Evolutionary conservation across 352 stramenopile species (phyloP), one percentile per base, ranked within the genome.

Genomic region (Pythium graminicola): DNA sequence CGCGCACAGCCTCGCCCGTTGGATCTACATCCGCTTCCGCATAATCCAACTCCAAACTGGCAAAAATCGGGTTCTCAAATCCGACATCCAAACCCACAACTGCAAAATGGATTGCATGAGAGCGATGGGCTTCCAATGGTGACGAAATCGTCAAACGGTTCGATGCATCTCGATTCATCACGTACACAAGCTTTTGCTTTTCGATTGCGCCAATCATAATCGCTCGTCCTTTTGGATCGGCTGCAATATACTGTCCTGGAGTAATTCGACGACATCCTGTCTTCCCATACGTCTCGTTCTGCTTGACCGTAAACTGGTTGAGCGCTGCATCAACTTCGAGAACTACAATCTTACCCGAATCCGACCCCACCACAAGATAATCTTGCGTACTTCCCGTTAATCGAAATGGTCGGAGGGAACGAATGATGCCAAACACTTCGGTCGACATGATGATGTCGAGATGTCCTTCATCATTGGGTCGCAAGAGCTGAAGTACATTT

Each of bases 161-260:
- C 2, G 81, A 84, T 6, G 88, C 84, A 65, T 99, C 95, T 26
- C 96, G 81, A 69, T 99, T 99, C 73, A 99, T 90, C 20, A 99
- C 95, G 71, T 99, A 99, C 20, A 99, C 97, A 11, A 99, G 80
- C 64, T 99, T 99, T 64, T 99, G 95, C 72, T 99, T 99, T 79
- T 99, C 97, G 20, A 99, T 69, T 17, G 81, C 86, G 50, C 81
- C 84, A 35, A 99, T 83, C 79, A 99, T 97, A 17, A 99, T 80
- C 17, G 96, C 96, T 17, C 97, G 89, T 26, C 97, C 97, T 57
- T 97, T 97, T 2, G 97, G 97, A 67, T 99, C 97, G 7, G 77
- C 81, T 1, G 95, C 95, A 24, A 99, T 47, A 73, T 99, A 99
- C 70, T 99, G 94, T 1, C 97, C 97, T 0, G 97, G 97, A 14